Conservation (phyloP, 2,329 filamentous ascomycete genomes). For the Purpureocillium takamizusanense region DNA sequence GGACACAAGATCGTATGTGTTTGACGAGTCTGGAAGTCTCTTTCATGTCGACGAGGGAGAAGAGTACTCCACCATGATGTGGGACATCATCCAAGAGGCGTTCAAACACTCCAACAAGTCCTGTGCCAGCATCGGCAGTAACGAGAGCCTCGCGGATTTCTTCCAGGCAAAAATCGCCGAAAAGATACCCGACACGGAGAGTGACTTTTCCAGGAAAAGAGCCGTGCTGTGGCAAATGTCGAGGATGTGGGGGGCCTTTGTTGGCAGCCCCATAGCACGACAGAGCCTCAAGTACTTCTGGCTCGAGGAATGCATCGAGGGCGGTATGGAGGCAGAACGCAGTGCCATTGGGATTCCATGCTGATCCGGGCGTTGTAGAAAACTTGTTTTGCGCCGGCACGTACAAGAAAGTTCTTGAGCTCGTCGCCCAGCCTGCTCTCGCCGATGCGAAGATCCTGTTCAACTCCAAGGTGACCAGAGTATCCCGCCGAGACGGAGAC, state of each 20-base stretch:
- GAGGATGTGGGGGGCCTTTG: conserved; percentile 62
- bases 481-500: conserved; percentile 21
- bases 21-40: conserved; percentile 45
- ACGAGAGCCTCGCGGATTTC: conserved; percentile 44
- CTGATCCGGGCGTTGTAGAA: conserved; percentile 26
- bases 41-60: conserved; percentile 38
- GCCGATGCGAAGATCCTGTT: conserved; percentile 45
- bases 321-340: conserved; percentile 32
- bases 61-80: conserved; percentile 45
- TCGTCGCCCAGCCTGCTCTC: conserved; percentile 47
- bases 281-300: conserved; percentile 72
- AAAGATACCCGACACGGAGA: conserved; percentile 36
- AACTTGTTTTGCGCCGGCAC: conserved; percentile 53
- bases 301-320: conserved; percentile 70
- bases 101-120: conserved; percentile 57
- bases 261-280: conserved; percentile 52
- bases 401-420: conserved; percentile 48
- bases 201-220: conserved; percentile 29
- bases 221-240: conserved; percentile 41
- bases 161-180: conserved; percentile 35
- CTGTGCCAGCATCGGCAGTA: conserved; percentile 34
- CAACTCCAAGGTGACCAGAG: conserved; percentile 34
- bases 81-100: conserved; percentile 59
- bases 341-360: neutral
- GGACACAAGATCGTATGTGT: conserved; percentile 45